Base-by-base conservation (phyloP, 148 eudicot genomes). In the Vaccinium corymbosum region DNA sequence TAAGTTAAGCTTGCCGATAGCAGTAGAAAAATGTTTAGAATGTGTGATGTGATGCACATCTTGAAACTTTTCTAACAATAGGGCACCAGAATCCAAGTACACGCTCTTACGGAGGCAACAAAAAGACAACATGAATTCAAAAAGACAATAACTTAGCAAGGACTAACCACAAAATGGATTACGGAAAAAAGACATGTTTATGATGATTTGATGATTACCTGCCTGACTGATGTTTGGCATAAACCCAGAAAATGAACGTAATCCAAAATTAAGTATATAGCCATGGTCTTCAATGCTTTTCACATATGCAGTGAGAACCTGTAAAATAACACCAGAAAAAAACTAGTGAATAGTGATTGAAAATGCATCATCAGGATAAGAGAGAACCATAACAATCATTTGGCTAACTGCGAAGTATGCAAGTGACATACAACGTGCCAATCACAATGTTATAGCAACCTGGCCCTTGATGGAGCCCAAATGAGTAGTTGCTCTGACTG, bases 241-340 rank as follows among this genome's bases (percentile, higher is more conserved):
- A 90, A 97, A 97, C 79, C 99, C 99, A 81, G 94, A 83, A 89
- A 93, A 93, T 19, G 96, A 88, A 81, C 93, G 85, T 80, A 87
- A 52, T 80, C 99, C 99, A 89, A 97, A 97, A 87, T 97, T 88
- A 78, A 97, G 98, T 85, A 94, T 89, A 87, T 93, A 94, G 50
- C 99, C 99, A 90, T 95, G 99, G 88, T 97, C 99, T 93, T 97
- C 99, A 85, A 93, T 89, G 90, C 97, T 94, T 90, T 91, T 94
- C 85, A 94, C 97, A 79, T 90, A 92, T 68, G 98, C 94, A 85
- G 90, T 91, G 78, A 96, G 88, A 56, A 92, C 94, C 99, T 96
- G 90, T 22, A 78, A 80, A 81, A 56, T 9, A 85, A 9, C 84
- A 19, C 85, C 79, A 57, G 83, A 57, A 22, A 71, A 57, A 84